Percentiles rank a stretch among this genome's conserved stretches.
Evolutionary conservation across 139 green algal species (phyloP).

Genomic region (Chlorella sp.): DNA sequence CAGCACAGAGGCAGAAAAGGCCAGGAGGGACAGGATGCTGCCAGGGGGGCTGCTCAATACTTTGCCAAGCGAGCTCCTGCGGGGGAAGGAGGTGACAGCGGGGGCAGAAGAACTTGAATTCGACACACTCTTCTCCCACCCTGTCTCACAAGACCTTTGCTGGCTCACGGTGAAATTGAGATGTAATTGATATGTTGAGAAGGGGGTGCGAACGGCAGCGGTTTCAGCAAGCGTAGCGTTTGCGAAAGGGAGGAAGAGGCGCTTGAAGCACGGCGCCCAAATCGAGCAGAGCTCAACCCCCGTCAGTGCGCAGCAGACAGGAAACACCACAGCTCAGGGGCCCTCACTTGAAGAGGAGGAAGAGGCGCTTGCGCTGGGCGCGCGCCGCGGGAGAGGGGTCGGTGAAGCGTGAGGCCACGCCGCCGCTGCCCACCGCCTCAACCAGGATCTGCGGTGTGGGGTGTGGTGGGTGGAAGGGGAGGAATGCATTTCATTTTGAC

Average conservation of each 20-base stretch:
- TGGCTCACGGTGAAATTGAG: no score
- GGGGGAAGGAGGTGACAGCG: background rate
- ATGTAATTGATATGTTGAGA: no score
- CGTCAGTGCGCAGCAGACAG: background rate
- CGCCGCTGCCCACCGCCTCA: conserved; percentile 22
- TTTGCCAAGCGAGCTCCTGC: conserved; percentile 21
- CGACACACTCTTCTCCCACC: no score
- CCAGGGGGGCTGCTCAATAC: conserved; percentile 33
- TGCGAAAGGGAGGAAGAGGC: no score
- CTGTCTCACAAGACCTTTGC: no score
- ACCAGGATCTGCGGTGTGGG: conserved; percentile 11
- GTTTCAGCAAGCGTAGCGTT: no score
- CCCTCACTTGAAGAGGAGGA: conserved; percentile 32
- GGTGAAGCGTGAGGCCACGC: background rate
- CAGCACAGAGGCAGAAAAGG: conserved; percentile 36
- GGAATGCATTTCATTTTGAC: background rate
- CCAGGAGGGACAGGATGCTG: conserved; percentile 29
- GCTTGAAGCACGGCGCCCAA: background rate
- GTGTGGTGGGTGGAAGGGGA: no score
- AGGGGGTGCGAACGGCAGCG: no score
- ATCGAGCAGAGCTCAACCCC: background rate
- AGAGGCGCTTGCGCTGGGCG: conserved; percentile 43
- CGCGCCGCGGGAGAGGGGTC: conserved; percentile 27
- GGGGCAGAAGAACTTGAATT: no score
- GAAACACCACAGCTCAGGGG: no score